These are phyloP conservation scores for Wickerhamiella hasegawae DNA, from an alignment of 805 yeast genomes.

Conservation along the genomic window DNA sequence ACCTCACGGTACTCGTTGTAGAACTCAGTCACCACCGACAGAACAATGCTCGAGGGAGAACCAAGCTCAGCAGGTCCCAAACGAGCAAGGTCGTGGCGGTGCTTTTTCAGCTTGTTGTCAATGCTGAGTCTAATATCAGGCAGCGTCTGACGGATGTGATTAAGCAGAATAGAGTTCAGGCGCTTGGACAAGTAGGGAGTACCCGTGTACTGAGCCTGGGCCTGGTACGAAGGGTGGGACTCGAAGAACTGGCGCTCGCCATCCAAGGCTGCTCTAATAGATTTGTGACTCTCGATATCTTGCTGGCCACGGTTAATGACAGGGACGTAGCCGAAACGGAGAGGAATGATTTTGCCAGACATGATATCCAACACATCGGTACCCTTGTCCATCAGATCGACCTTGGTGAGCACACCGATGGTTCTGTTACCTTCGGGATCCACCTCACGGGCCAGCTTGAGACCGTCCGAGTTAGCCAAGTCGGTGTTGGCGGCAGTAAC, in stretches of 20 bases:
- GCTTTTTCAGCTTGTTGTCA: slow-evolving; percentile 69
- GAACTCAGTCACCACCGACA: slow-evolving; percentile 83
- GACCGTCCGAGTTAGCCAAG: slow-evolving; percentile 91
- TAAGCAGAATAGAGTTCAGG: slow-evolving; percentile 71
- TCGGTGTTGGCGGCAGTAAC: slow-evolving; percentile 96
- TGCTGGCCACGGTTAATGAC: slow-evolving; percentile 95
- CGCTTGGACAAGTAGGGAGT: slow-evolving; percentile 94
- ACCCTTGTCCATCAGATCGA: slow-evolving; percentile 95
- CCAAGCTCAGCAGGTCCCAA: slow-evolving; percentile 60
- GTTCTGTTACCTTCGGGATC: slow-evolving; percentile 95
- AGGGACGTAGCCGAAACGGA: slow-evolving; percentile 91
- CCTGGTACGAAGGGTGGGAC: slow-evolving; percentile 75
- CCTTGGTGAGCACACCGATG: slow-evolving; percentile 89
- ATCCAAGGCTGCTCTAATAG: slow-evolving; percentile 71
- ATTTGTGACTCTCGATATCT: slow-evolving; percentile 77
- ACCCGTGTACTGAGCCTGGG: slow-evolving; percentile 93
- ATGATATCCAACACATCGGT: slow-evolving; percentile 92
- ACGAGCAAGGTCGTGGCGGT: slow-evolving; percentile 56
- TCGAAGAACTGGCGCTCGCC: slow-evolving; percentile 75
- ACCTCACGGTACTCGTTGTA: slow-evolving; percentile 83
- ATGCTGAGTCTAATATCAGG: slow-evolving; percentile 91
- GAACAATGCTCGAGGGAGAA: slow-evolving; percentile 75
- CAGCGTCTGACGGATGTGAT: slow-evolving; percentile 72
- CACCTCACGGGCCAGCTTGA: slow-evolving; percentile 91
- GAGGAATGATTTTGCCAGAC: slow-evolving; percentile 89